phyloP scores from a whole-genome alignment of 257 asterid species.

The Ehretia macrophylla region DNA sequence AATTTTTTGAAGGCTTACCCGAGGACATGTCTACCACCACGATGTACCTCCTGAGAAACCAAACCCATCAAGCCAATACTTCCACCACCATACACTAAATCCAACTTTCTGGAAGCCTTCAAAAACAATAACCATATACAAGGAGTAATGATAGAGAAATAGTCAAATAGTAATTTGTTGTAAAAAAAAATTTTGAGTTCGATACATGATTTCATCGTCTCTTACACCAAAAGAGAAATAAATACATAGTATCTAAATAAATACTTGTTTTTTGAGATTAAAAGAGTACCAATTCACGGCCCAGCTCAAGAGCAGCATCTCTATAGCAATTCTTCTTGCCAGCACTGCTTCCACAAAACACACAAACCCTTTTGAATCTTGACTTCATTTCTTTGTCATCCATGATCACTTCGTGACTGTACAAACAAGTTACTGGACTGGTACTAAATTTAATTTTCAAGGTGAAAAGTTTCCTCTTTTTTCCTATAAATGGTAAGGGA shows the following conservation, averaged over 20 bases:
- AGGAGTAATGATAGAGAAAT: no score
- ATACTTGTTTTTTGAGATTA: neutral
- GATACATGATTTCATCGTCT: neutral
- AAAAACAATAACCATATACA: neutral
- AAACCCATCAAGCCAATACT: constrained; percentile 35
- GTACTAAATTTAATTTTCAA: neutral
- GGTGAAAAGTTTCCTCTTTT: neutral
- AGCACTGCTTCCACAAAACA: constrained; percentile 50
- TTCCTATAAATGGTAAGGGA: no score
- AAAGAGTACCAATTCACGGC: constrained; percentile 32
- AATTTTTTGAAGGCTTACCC: constrained; percentile 11
- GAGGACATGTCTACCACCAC: constrained; percentile 35
- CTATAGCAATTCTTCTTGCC: constrained; percentile 40
- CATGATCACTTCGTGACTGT: neutral
- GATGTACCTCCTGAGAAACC: constrained; percentile 28
- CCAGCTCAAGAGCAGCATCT: constrained; percentile 47
- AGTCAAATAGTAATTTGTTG: no score
- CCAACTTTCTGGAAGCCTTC: constrained; percentile 26
- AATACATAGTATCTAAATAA: neutral
- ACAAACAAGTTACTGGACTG: no score
- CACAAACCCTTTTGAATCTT: constrained; percentile 50
- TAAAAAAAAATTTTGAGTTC: neutral
- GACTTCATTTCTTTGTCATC: constrained; percentile 24
- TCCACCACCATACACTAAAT: constrained; percentile 37
- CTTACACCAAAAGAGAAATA: neutral